Conservation (phyloP, 192 early-diverging fungal species). For the Coemansia sp. region DNA sequence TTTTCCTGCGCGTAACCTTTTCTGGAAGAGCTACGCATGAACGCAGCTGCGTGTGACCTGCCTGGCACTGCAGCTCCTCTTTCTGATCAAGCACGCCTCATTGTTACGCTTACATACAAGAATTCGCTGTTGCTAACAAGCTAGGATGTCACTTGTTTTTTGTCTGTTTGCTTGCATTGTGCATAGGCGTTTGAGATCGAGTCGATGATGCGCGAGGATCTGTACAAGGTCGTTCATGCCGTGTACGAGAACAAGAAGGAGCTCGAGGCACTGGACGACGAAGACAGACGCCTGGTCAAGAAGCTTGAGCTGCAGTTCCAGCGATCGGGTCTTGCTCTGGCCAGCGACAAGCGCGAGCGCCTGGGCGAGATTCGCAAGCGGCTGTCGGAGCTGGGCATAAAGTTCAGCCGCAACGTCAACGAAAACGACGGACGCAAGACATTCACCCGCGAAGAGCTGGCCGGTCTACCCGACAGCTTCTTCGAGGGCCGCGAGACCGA, state of each 20-base stretch:
- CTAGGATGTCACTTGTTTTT: not conserved
- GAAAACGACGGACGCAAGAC: constrained; percentile 62
- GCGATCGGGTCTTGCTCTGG: constrained; percentile 72
- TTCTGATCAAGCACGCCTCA: not conserved
- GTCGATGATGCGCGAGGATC: constrained; percentile 65
- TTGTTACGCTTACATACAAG: not conserved
- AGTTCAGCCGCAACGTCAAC: constrained; percentile 72
- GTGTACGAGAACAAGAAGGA: constrained; percentile 55
- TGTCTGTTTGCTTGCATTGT: not conserved
- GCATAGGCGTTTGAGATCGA: constrained; percentile 64
- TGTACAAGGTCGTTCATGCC: constrained; percentile 61
- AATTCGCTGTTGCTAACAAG: not conserved
- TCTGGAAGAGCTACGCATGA: not conserved
- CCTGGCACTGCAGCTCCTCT: not conserved
- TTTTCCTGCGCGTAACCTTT: not conserved
- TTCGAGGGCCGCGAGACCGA: constrained; percentile 62
- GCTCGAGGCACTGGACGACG: constrained; percentile 56
- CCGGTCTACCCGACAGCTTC: constrained; percentile 73
- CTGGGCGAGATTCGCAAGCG: constrained; percentile 68
- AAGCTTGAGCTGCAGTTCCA: constrained; percentile 68
- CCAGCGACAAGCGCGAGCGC: constrained; percentile 60
- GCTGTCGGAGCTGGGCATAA: constrained; percentile 68
- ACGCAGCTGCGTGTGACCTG: too few relatives aligned
- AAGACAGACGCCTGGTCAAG: constrained; percentile 70
- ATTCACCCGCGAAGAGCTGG: constrained; percentile 63